Evolutionary conservation across 345 rosid species (phyloP), one percentile per base, ranked within the genome.

Genomic region (Eucalyptus erythrocorys): DNA sequence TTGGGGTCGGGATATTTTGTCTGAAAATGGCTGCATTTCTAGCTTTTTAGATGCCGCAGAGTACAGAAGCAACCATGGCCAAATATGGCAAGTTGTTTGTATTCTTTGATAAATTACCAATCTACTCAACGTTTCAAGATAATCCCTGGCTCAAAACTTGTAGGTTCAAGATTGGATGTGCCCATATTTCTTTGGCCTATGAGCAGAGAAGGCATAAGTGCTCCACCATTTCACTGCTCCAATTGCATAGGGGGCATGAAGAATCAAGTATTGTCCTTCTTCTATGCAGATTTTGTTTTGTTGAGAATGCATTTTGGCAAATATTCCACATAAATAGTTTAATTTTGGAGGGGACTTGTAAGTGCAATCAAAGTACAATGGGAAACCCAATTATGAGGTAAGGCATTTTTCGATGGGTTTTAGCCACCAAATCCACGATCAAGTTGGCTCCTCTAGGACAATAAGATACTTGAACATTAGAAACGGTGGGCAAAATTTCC

Each of bases 221-320:
- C n/a, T 59, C 1, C 15, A 12, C 64, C n/a, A 11, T 57, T 11
- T 57, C n/a, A 26, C n/a, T 10, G 1, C n/a, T 26, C 3, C 0
- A 0, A 10, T 57, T 57, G n/a, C 64, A 8, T 4, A 26, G 13
- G n/a, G n/a, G n/a, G 14, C 14, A 57, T 57, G 30, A 57, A 10
- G n/a, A 5, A 11, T 57, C 0, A 57, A 0, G n/a, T 57, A 26
- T 0, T 4, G 1, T 24, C n/a, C 13, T 57, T 22, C 14, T 57
- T 57, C 14, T 26, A 57, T 26, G 14, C 4, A 57, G n/a, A 57
- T 57, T 57, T 57, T 57, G 13, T 12, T 57, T 57, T 5, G 64
- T 57, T 26, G 64, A 24, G 64, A 57, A 14, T 57, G 14, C 64
- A 57, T 57, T 57, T 5, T 57, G 7, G n/a, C 64, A 26, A 10